phyloP scores from a whole-genome alignment of 2,329 filamentous ascomycete species.

The Fusarium siculi region DNA sequence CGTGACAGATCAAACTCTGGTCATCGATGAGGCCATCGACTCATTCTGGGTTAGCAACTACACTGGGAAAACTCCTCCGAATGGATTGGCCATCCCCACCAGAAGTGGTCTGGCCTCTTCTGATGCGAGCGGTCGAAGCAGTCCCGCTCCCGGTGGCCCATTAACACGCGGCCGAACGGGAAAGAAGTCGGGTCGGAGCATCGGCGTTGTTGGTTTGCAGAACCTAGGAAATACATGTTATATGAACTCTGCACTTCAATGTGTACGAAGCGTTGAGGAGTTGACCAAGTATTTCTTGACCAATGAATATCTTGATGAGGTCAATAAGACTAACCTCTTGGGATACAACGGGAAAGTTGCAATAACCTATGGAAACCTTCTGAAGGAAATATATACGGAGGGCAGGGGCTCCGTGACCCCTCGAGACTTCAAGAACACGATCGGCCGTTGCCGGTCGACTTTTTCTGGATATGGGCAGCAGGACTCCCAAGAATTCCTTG shows the following conservation, averaged over 20 bases:
- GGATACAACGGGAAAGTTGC: slow-evolving; percentile 89
- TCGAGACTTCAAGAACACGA: slow-evolving; percentile 81
- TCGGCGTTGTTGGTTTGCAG: slow-evolving; percentile 83
- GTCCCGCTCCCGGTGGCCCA: slow-evolving; percentile 68
- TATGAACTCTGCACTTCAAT: slow-evolving; percentile 98
- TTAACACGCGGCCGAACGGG: slow-evolving; percentile 78
- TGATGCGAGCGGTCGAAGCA: slow-evolving; percentile 72
- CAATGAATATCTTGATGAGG: slow-evolving; percentile 78
- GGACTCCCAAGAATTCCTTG: slow-evolving; percentile 96
- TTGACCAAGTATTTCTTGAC: slow-evolving; percentile 90
- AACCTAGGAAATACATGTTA: slow-evolving; percentile 99
- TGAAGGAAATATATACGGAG: slow-evolving; percentile 82
- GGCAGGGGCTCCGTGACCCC: slow-evolving; percentile 78
- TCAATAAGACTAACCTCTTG: slow-evolving; percentile 87
- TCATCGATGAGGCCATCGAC: slow-evolving; percentile 83
- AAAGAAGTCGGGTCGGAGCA: slow-evolving; percentile 74
- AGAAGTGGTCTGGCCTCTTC: slow-evolving; percentile 42
- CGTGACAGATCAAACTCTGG: slow-evolving; percentile 76
- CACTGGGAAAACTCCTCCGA: slow-evolving; percentile 47
- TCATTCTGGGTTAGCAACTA: slow-evolving; percentile 65
- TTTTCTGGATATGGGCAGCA: slow-evolving; percentile 97
- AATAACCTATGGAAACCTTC: slow-evolving; percentile 79
- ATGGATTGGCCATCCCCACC: slow-evolving; percentile 52
- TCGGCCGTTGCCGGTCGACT: slow-evolving; percentile 82
- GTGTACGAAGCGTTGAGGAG: slow-evolving; percentile 92